phyloP scores from a whole-genome alignment of 1,284 basidiomycete genomes.

The Somion occarium region DNA sequence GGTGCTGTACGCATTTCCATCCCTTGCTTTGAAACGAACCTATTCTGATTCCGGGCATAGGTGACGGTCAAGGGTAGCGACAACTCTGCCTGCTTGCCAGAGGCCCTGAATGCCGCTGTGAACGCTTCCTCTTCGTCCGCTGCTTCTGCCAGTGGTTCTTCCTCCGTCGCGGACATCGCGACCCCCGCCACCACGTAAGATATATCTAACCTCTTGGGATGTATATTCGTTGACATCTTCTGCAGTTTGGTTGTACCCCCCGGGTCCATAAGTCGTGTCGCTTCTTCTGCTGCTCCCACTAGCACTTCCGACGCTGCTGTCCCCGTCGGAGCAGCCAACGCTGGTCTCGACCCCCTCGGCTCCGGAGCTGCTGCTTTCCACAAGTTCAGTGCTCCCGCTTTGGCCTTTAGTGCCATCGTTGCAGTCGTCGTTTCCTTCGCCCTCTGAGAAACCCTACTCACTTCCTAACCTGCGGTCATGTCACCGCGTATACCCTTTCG shows the following conservation, averaged over 20 bases:
- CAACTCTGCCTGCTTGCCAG: conserved; percentile 45
- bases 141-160: conserved; percentile 10
- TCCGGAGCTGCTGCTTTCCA: conserved; percentile 24
- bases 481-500: conserved; percentile 6
- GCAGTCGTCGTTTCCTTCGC: conserved; percentile 22
- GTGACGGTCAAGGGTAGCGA: conserved; percentile 46
- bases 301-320: conserved; percentile 16
- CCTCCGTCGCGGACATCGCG: not conserved
- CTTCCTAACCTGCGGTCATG: not conserved
- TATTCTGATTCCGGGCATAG: conserved; percentile 28
- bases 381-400: conserved; percentile 21
- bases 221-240: conserved; percentile 1
- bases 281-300: conserved; percentile 17
- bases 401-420: conserved; percentile 25
- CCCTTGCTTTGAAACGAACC: conserved; percentile 3
- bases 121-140: conserved; percentile 8
- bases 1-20: conserved; percentile 37
- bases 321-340: conserved; percentile 50
- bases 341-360: conserved; percentile 35
- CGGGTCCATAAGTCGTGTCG: conserved; percentile 15
- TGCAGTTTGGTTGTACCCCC: conserved; percentile 17
- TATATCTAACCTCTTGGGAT: not conserved
- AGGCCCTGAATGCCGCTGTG: conserved; percentile 11
- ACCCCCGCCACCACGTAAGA: not conserved
- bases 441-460: conserved; percentile 14